Percentiles rank a stretch among this genome's conserved stretches.
Evolutionary conservation across 805 yeast species (phyloP).

Genomic region (Pichia thaimueangensis): DNA sequence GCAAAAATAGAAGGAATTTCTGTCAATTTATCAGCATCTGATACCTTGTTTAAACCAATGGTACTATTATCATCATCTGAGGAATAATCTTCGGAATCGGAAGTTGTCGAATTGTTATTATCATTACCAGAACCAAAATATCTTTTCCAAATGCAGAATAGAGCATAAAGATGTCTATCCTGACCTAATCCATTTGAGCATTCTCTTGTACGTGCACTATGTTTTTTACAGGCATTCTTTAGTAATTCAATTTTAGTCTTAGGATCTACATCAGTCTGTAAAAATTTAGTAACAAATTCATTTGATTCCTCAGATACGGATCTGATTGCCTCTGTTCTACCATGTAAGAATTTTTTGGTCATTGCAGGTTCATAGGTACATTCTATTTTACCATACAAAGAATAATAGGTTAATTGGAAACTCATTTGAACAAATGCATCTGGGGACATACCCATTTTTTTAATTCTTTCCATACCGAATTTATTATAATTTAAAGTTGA

Average conservation of each 20-base stretch:
- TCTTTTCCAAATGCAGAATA: slow-evolving; percentile 81
- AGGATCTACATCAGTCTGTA: slow-evolving; percentile 56
- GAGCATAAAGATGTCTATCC: slow-evolving; percentile 84
- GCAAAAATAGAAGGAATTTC: slow-evolving; percentile 71
- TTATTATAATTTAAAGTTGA: slow-evolving; percentile 66
- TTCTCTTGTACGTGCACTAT: slow-evolving; percentile 58
- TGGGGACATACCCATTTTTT: slow-evolving; percentile 81
- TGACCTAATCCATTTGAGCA: slow-evolving; percentile 81
- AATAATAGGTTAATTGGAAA: slow-evolving; percentile 61
- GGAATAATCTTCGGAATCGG: slow-evolving; percentile 17
- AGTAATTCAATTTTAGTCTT: slow-evolving; percentile 54
- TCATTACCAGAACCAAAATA: slow-evolving; percentile 28
- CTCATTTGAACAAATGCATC: slow-evolving; percentile 94
- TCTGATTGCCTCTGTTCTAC: slow-evolving; percentile 88
- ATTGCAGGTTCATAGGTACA: slow-evolving; percentile 95
- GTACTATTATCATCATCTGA: slow-evolving; percentile 25
- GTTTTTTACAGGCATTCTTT: slow-evolving; percentile 64
- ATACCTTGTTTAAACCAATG: slow-evolving; percentile 23
- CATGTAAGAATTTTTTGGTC: slow-evolving; percentile 84
- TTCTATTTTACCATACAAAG: slow-evolving; percentile 82
- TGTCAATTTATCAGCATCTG: slow-evolving; percentile 20
- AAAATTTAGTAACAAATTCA: slow-evolving; percentile 75
- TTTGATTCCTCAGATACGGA: slow-evolving; percentile 78
- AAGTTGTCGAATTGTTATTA: background rate
- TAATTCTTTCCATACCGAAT: slow-evolving; percentile 73